phyloP scores from a whole-genome alignment of 768 basidiomycete genomes.

The Guyanaporus albipodus region DNA sequence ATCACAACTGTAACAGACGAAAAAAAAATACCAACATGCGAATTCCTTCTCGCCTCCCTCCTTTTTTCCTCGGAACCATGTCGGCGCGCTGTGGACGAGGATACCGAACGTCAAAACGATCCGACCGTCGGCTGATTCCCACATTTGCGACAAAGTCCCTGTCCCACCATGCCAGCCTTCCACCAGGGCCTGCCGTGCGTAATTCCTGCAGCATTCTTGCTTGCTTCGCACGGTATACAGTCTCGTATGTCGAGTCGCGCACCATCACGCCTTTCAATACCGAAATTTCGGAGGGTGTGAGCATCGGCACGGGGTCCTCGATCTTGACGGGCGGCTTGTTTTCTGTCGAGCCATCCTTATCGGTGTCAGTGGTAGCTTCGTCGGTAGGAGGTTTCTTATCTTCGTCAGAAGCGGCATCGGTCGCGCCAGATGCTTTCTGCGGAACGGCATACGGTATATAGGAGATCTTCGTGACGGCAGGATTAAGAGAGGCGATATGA shows the following conservation, averaged over 20 bases:
- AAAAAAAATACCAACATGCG: slow-evolving; percentile 58
- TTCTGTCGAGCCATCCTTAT: slow-evolving; percentile 20
- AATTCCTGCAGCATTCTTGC: slow-evolving; percentile 51
- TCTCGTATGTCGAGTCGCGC: slow-evolving; percentile 46
- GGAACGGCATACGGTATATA: slow-evolving; percentile 25
- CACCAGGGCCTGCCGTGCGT: slow-evolving; percentile 40
- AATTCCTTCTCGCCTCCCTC: slow-evolving; percentile 62
- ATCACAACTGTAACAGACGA: neutral
- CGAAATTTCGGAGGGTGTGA: slow-evolving; percentile 33
- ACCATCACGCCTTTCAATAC: slow-evolving; percentile 35
- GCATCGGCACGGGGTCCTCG: slow-evolving; percentile 22
- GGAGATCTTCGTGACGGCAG: slow-evolving; percentile 30
- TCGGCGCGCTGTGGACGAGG: slow-evolving; percentile 42
- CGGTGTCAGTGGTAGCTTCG: slow-evolving; percentile 7
- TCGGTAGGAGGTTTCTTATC: slow-evolving; percentile 22
- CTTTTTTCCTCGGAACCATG: slow-evolving; percentile 43
- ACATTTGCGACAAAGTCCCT: slow-evolving; percentile 41
- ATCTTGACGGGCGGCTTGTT: slow-evolving; percentile 10
- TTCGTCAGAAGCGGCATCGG: slow-evolving; percentile 18
- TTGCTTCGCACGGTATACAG: slow-evolving; percentile 44
- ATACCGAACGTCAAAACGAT: slow-evolving; percentile 53
- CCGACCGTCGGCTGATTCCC: slow-evolving; percentile 27
- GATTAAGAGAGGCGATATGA: slow-evolving; percentile 31
- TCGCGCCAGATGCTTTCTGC: slow-evolving; percentile 15
- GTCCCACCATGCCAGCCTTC: slow-evolving; percentile 59